Evolutionary conservation across 2,329 filamentous ascomycete species (phyloP).

Genomic region (Aspergillus intermedius): DNA sequence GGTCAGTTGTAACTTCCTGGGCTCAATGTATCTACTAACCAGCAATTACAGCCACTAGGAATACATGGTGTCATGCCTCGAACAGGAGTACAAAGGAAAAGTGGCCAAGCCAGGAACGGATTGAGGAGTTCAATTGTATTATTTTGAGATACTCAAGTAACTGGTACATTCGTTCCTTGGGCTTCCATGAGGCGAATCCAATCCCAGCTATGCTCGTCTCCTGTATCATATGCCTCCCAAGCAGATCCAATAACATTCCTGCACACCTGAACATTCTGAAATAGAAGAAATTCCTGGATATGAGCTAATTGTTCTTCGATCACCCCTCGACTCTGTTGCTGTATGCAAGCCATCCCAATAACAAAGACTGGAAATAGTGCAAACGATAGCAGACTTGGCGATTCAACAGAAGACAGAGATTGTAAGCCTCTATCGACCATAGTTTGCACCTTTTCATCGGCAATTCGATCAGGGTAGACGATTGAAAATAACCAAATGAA

Average conservation of each 20-base stretch:
- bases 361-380: background rate
- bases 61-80: too few relatives aligned
- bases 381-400: background rate
- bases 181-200: background rate
- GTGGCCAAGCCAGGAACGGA: too few relatives aligned
- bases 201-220: background rate
- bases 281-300: background rate
- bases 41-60: too few relatives aligned
- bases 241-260: background rate
- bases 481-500: background rate
- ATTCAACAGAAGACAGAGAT: background rate
- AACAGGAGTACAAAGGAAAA: too few relatives aligned
- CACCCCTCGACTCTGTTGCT: background rate
- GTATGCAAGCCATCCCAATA: background rate
- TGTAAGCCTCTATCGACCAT: background rate
- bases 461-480: background rate
- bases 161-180: background rate
- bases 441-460: background rate
- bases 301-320: background rate
- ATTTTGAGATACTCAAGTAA: background rate
- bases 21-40: too few relatives aligned
- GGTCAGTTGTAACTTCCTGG: too few relatives aligned
- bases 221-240: background rate
- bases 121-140: too few relatives aligned
- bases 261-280: background rate